These are phyloP conservation scores for Phoenix dactylifera DNA, from an alignment of 176 grass and related monocot genomes.

Conservation along the genomic window DNA sequence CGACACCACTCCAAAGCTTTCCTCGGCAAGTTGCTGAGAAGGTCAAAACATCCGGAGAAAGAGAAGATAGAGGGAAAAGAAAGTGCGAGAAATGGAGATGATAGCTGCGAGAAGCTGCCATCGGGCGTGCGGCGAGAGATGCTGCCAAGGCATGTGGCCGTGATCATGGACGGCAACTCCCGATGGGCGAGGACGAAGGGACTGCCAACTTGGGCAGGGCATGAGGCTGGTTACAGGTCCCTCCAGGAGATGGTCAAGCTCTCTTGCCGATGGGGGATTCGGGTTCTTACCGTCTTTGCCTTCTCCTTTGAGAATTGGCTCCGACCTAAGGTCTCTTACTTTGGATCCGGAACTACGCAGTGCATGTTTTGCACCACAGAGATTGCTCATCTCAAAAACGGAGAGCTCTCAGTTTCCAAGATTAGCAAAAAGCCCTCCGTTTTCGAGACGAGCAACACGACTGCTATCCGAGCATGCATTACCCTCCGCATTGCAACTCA, in stretches of 20 bases:
- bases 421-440: too few species aligned
- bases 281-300: constrained; percentile 55
- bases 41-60: too few species aligned
- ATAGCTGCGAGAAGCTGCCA: constrained; percentile 8
- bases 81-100: neutral
- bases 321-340: constrained; percentile 37
- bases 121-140: constrained; percentile 21
- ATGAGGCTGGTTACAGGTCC: constrained; percentile 47
- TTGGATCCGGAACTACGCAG: too few species aligned
- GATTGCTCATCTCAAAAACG: too few species aligned
- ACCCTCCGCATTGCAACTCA: too few species aligned
- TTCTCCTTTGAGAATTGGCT: constrained; percentile 78
- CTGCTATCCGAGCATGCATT: too few species aligned
- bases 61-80: too few species aligned
- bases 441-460: too few species aligned
- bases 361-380: too few species aligned
- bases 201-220: constrained; percentile 39
- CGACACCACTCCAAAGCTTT: too few species aligned
- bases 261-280: constrained; percentile 46
- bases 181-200: constrained; percentile 49
- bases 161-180: constrained; percentile 81
- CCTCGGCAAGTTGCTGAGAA: too few species aligned
- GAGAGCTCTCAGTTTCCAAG: too few species aligned
- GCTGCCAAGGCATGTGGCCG: constrained; percentile 55
- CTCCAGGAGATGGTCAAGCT: constrained; percentile 41